These are phyloP conservation scores for Paraconiothyrium brasiliense DNA, from an alignment of 2,329 filamentous ascomycete species.

Conservation along the genomic window DNA sequence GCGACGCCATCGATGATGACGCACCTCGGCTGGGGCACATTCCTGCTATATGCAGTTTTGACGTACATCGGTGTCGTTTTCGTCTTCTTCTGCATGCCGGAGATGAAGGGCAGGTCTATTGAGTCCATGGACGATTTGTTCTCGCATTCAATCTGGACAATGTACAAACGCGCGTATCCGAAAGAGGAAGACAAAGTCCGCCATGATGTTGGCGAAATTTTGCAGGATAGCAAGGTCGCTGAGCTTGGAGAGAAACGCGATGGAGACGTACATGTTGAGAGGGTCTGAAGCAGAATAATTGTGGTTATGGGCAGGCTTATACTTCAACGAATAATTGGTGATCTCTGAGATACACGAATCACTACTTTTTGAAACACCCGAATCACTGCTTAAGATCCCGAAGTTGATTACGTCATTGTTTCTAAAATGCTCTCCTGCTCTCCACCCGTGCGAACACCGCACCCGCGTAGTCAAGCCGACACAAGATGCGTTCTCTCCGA, in stretches of 20 bases:
- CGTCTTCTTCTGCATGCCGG: slow-evolving; percentile 45
- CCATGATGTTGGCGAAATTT: slow-evolving; percentile 39
- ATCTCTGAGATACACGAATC: background rate
- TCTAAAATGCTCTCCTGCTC: background rate
- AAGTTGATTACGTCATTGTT: background rate
- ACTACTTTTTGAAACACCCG: background rate
- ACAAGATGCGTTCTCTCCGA: slow-evolving; percentile 35
- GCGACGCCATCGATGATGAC: slow-evolving; percentile 49
- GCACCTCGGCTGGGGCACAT: slow-evolving; percentile 49
- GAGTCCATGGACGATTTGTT: slow-evolving; percentile 50
- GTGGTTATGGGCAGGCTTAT: background rate
- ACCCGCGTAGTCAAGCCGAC: background rate
- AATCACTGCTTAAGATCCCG: background rate
- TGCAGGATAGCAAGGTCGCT: slow-evolving; percentile 20
- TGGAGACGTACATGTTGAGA: slow-evolving; percentile 20
- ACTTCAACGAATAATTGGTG: background rate
- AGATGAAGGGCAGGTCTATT: slow-evolving; percentile 43
- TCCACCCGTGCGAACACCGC: background rate
- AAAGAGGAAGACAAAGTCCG: slow-evolving; percentile 47
- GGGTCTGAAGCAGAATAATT: slow-evolving; percentile 34
- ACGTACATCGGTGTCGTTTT: slow-evolving; percentile 49
- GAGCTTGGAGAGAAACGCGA: slow-evolving; percentile 22
- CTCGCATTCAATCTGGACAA: slow-evolving; percentile 50
- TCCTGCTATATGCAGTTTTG: slow-evolving; percentile 48
- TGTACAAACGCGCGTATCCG: slow-evolving; percentile 54